Evolutionary conservation across 306 rosid genomes (phyloP), one percentile per base, ranked within the genome.

Genomic region (Begonia masoniana): DNA sequence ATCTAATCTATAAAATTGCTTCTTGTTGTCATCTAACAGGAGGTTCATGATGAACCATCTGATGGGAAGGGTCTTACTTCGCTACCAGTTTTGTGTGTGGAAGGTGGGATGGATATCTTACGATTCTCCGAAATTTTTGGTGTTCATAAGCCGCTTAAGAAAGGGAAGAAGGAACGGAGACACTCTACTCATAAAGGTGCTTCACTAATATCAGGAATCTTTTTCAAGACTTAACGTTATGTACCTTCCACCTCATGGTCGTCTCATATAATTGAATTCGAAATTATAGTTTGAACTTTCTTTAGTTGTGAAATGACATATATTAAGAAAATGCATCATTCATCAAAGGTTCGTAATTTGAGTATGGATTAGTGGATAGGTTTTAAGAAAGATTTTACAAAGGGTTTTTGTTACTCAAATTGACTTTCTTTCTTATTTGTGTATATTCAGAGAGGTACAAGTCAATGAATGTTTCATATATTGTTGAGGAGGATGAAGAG

Each of bases 401-500:
- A 31, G 8, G 39, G 2, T 3, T 31, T 31, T 31, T 31, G 39
- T 31, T 3, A 31, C 39, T 31, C 39, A 31, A 31, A 31, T 31
- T 31, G 39, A 31, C 39, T 31, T 31, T 31, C 39, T 31, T 31
- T 31, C 8, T 31, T 9, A 31, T 31, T 31, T 31, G 39, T 31
- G 39, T 31, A 56, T 59, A 69, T 63, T 59, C 83, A 89, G 97
- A 83, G 73, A 78, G 82, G 72, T 69, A 62, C 59, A 75, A 76
- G 59, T 62, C 85, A 31, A 54, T 67, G 41, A 73, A 83, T 63
- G 51, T 75, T 16, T 78, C 81, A 43, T 78, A 79, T 76, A 67
- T 74, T 19, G 83, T 82, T 66, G 97, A 91, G 81, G 97, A 91
- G 65, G 97, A 91, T 60, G 97, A 91, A 72, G 97, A 85, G 76